Evolutionary conservation across 1,139 yeast genomes (phyloP).

Genomic region (Yamadazyma triangularis): DNA sequence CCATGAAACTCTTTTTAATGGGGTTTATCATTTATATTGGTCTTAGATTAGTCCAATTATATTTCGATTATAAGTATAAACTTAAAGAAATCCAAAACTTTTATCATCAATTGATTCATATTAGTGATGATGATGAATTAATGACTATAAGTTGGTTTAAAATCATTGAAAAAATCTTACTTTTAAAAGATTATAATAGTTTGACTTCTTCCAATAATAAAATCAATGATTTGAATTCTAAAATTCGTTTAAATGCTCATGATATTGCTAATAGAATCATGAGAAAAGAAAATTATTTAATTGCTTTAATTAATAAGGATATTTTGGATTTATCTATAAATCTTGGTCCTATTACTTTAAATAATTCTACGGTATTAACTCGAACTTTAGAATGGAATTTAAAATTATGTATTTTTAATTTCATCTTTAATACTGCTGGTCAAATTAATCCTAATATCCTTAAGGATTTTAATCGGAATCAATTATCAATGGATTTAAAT

Average conservation of each 20-base stretch:
- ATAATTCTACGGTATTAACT: conserved; percentile 51
- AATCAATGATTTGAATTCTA: conserved; percentile 58
- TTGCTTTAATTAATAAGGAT: conserved; percentile 81
- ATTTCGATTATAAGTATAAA: conserved; percentile 45
- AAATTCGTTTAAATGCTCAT: conserved; percentile 80
- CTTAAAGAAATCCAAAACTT: conserved; percentile 62
- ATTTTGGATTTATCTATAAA: conserved; percentile 55
- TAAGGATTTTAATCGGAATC: conserved; percentile 66
- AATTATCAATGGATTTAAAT: conserved; percentile 63
- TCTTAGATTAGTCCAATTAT: conserved; percentile 58
- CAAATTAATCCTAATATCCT: conserved; percentile 73
- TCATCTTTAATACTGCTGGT: conserved; percentile 78
- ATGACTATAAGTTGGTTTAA: conserved; percentile 94
- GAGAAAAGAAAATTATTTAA: conserved; percentile 91
- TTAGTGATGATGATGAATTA: conserved; percentile 68
- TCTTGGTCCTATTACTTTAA: conserved; percentile 20
- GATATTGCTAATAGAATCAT: conserved; percentile 92
- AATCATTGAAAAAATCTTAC: conserved; percentile 73
- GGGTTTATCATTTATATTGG: conserved; percentile 56
- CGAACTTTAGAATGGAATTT: conserved; percentile 93
- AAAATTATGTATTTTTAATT: conserved; percentile 82
- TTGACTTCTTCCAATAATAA: conserved; percentile 36
- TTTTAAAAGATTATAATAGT: conserved; percentile 76
- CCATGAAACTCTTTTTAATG: conserved; percentile 57
- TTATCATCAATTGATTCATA: conserved; percentile 60